A percentile compares a stretch with the other conserved stretches of the same genome.
Evolutionary conservation across 208 protist genomes (phyloP).

Genomic region (Trypanosomatidae sp.): DNA sequence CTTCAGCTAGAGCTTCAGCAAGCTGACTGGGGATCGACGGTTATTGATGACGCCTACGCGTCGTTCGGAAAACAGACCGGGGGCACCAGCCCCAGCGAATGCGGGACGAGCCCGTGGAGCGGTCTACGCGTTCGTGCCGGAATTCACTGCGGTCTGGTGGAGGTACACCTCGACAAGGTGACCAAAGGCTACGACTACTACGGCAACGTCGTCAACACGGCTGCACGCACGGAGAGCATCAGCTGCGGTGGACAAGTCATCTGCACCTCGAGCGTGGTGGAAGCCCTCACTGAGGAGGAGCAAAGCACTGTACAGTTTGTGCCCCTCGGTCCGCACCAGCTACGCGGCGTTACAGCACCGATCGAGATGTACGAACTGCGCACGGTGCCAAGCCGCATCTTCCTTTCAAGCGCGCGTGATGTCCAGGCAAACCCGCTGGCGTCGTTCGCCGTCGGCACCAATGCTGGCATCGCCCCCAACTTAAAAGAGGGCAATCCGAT

Average conservation of each 20-base stretch:
- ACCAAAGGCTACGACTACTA: constrained; percentile 81
- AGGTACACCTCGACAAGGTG: constrained; percentile 53
- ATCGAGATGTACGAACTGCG: constrained; percentile 70
- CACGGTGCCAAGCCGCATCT: constrained; percentile 38
- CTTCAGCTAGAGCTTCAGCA: constrained; percentile 44
- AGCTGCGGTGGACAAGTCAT: constrained; percentile 80
- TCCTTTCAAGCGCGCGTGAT: not conserved
- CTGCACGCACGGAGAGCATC: constrained; percentile 71
- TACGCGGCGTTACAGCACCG: constrained; percentile 50
- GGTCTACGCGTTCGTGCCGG: constrained; percentile 60
- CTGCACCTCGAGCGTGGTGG: constrained; percentile 40
- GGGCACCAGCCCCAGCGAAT: not conserved
- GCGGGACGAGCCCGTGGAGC: constrained; percentile 21
- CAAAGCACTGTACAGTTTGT: constrained; percentile 27
- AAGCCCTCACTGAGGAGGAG: constrained; percentile 24
- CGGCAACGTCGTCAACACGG: constrained; percentile 79
- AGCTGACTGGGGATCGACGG: constrained; percentile 49
- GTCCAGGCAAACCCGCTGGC: constrained; percentile 16
- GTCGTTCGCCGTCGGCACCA: not conserved
- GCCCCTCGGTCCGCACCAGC: constrained; percentile 32
- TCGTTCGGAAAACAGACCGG: constrained; percentile 4
- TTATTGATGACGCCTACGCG: constrained; percentile 36
- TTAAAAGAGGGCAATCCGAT: not conserved
- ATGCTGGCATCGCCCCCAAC: not conserved
- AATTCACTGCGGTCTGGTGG: constrained; percentile 50